A percentile compares a stretch with the other conserved stretches of the same genome.
Evolutionary conservation across 371 early-diverging fungal species (phyloP).

Genomic region (Batkoa obscura): DNA sequence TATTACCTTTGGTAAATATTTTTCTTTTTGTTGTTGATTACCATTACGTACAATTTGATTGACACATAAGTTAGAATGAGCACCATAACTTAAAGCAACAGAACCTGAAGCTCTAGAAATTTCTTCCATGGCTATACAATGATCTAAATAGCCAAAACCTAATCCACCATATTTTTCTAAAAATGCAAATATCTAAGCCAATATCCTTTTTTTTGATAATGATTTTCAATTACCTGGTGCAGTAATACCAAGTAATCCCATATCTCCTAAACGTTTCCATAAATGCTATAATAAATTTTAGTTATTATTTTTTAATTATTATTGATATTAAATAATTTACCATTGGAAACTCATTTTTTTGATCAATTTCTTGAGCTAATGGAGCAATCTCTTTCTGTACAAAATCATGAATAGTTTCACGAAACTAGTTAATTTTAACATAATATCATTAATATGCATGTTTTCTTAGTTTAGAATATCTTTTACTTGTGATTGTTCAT

Average conservation of each 20-base stretch:
- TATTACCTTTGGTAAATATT: constrained; percentile 68
- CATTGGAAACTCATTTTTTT: constrained; percentile 70
- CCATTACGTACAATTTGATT: constrained; percentile 92
- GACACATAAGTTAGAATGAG: constrained; percentile 92
- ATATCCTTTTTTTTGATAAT: not conserved
- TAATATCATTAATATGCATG: not conserved
- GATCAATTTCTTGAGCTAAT: constrained; percentile 68
- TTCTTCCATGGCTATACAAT: constrained; percentile 88
- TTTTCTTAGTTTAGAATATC: not conserved
- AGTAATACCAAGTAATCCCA: constrained; percentile 91
- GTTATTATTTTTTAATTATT: not conserved
- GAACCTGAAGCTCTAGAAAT: constrained; percentile 76
- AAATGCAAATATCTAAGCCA: not conserved
- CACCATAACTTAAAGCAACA: constrained; percentile 87
- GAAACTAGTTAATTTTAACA: constrained; percentile 19
- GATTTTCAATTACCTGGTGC: constrained; percentile 22
- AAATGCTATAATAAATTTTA: constrained; percentile 34
- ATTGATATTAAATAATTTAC: constrained; percentile 11
- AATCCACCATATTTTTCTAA: constrained; percentile 73
- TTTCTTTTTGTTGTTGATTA: constrained; percentile 67
- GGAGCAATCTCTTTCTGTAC: constrained; percentile 69
- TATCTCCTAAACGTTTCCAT: constrained; percentile 91
- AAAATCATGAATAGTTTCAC: constrained; percentile 53
- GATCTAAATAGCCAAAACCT: constrained; percentile 78
- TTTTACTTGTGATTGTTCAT: constrained; percentile 9